Evolutionary conservation across 805 yeast genomes (phyloP).

Genomic region (Kuraishia borneana): DNA sequence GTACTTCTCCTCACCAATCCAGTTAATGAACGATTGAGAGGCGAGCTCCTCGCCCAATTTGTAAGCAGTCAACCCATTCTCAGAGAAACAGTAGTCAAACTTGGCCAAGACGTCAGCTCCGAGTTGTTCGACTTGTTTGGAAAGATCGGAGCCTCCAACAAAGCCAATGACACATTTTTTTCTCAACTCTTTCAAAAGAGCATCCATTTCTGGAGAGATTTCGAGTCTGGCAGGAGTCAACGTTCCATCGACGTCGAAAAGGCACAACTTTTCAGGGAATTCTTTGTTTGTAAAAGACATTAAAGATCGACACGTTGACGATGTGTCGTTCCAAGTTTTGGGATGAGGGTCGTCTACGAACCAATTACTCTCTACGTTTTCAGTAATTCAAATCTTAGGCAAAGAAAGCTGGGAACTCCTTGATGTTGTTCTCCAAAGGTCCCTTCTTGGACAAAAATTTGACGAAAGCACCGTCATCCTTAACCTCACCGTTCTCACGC

Average conservation of each 20-base stretch:
- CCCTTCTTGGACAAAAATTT: slow-evolving; percentile 98
- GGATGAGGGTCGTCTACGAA: neutral
- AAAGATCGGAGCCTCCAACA: slow-evolving; percentile 94
- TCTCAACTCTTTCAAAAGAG: slow-evolving; percentile 63
- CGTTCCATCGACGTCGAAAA: slow-evolving; percentile 98
- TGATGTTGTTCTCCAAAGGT: slow-evolving; percentile 83
- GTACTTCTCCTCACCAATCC: slow-evolving; percentile 95
- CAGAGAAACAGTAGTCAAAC: slow-evolving; percentile 94
- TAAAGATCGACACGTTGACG: neutral
- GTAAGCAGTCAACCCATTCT: slow-evolving; percentile 97
- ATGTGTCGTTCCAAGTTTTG: neutral
- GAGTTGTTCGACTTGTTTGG: slow-evolving; percentile 92
- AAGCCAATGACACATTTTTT: slow-evolving; percentile 92
- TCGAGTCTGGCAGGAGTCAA: slow-evolving; percentile 85
- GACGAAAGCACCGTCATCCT: slow-evolving; percentile 99
- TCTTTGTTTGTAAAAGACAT: slow-evolving; percentile 52
- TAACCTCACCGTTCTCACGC: slow-evolving; percentile 96
- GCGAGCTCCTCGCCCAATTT: slow-evolving; percentile 81
- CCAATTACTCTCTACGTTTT: neutral
- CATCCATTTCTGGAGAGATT: slow-evolving; percentile 68
- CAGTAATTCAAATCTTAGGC: slow-evolving; percentile 16
- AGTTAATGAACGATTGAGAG: slow-evolving; percentile 85
- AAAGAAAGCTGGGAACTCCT: slow-evolving; percentile 83
- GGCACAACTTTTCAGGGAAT: slow-evolving; percentile 77
- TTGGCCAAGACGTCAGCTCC: slow-evolving; percentile 68